Evolutionary conservation across 768 basidiomycete species (phyloP).

Genomic region (Tulasnella sp.): DNA sequence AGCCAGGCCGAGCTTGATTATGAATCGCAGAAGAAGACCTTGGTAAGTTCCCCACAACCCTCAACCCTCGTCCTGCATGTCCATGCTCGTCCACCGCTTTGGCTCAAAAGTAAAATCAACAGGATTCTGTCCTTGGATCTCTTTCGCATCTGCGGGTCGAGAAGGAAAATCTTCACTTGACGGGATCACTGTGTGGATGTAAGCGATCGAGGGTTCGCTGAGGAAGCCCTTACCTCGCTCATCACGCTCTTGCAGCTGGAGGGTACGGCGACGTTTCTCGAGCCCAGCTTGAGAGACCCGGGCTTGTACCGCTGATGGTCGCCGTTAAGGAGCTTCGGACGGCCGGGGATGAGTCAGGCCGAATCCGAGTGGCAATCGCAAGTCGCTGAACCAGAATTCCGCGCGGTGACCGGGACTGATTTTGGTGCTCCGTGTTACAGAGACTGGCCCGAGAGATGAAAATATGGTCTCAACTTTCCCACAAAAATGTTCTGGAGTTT

Average conservation of each 20-base stretch:
- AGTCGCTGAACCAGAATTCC: background rate
- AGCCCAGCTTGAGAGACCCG: background rate
- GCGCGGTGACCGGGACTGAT: background rate
- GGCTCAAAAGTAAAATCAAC: background rate
- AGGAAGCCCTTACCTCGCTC: background rate
- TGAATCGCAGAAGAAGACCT: background rate
- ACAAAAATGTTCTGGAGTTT: background rate
- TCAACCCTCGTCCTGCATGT: background rate
- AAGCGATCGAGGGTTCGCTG: background rate
- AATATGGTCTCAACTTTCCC: constrained; percentile 3
- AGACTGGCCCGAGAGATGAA: background rate
- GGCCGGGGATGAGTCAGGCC: background rate
- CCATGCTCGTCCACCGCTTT: background rate
- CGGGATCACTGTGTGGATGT: background rate
- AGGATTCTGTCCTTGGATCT: background rate
- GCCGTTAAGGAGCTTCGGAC: background rate
- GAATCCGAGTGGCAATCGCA: background rate
- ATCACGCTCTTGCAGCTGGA: background rate
- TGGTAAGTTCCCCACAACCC: background rate
- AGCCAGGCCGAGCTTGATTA: background rate
- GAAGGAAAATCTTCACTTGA: background rate
- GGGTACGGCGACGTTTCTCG: background rate
- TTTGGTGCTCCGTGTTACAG: background rate
- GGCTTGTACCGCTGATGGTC: background rate
- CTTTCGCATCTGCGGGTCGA: background rate